Percentiles rank a stretch among this genome's conserved stretches.
phyloP scores from a whole-genome alignment of 768 basidiomycete species.

The Hypholoma fasciculare region DNA sequence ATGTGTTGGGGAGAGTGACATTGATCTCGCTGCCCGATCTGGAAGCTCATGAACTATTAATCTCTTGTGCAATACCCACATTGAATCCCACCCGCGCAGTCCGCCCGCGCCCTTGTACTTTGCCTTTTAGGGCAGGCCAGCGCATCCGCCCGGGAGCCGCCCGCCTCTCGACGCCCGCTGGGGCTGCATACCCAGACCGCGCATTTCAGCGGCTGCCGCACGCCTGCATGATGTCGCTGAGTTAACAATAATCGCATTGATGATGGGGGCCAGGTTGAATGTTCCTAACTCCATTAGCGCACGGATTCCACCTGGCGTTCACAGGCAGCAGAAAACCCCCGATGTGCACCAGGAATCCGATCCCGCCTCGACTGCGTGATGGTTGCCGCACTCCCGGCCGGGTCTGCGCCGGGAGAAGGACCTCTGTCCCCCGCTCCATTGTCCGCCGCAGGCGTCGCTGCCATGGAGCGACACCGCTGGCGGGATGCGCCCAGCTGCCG shows the following conservation, averaged over 20 bases:
- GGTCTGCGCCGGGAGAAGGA: neutral
- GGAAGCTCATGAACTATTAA: neutral
- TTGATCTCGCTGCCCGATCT: neutral
- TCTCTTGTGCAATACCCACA: neutral
- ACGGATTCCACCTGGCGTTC: neutral
- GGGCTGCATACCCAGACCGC: neutral
- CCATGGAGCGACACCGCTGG: too few species aligned
- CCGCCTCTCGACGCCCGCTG: too few species aligned
- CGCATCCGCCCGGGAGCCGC: too few species aligned
- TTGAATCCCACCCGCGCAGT: too few species aligned
- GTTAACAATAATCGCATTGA: neutral
- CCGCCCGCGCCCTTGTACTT: neutral
- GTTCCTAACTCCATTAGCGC: constrained; percentile 1
- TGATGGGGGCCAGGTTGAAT: constrained; percentile 3
- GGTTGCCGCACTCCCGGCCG: constrained; percentile 4
- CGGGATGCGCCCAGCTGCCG: too few species aligned
- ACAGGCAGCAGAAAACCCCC: constrained; percentile 1
- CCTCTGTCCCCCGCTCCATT: neutral
- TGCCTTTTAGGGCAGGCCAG: too few species aligned
- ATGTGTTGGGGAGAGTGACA: neutral
- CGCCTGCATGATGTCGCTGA: constrained; percentile 2
- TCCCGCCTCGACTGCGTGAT: constrained; percentile 2
- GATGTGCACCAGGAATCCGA: neutral
- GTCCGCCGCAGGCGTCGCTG: neutral
- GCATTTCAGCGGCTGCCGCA: constrained; percentile 1